A percentile compares a stretch with the other conserved stretches of the same genome.
Evolutionary conservation across 495 filamentous ascomycete species (phyloP).

Genomic region (Neurospora terricola): DNA sequence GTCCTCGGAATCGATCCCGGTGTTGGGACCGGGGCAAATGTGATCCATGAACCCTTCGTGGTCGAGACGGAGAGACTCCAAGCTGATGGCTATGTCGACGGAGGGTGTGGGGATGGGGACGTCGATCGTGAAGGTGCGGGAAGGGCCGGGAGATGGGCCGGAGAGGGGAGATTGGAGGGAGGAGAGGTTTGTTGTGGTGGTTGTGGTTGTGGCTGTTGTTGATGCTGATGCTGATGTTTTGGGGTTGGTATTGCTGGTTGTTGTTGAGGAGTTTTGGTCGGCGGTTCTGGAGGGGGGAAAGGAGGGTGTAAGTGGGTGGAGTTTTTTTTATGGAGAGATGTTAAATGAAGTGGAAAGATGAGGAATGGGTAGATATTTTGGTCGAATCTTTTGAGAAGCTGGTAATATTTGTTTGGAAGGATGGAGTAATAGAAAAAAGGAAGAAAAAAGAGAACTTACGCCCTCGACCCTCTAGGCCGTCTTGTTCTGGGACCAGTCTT

Average conservation of each 20-base stretch:
- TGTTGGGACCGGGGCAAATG: conserved; percentile 20
- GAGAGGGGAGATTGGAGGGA: conserved; percentile 6
- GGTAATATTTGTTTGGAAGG: background rate
- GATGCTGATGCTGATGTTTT: background rate
- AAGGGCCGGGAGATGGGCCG: conserved; percentile 27
- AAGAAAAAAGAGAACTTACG: conserved; percentile 16
- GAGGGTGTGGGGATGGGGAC: conserved; percentile 28
- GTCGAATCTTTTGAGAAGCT: background rate
- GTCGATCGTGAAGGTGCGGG: conserved; percentile 42
- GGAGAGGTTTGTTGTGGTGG: background rate
- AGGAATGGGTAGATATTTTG: background rate
- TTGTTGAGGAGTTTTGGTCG: background rate
- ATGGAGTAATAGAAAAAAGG: too few relatives aligned
- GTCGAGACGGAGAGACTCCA: conserved; percentile 25
- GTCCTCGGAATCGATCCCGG: conserved; percentile 10
- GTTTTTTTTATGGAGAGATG: background rate
- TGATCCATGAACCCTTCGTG: conserved; percentile 28
- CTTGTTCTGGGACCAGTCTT: conserved; percentile 35
- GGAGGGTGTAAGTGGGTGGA: background rate
- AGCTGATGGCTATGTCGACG: conserved; percentile 20
- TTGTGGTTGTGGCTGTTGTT: background rate
- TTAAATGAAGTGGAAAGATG: background rate
- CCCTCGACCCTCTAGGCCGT: conserved; percentile 24
- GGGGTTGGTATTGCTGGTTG: background rate
- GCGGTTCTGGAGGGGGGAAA: background rate